Conservation (phyloP, 2,329 filamentous ascomycete genomes). For the Colletotrichum lentis region DNA sequence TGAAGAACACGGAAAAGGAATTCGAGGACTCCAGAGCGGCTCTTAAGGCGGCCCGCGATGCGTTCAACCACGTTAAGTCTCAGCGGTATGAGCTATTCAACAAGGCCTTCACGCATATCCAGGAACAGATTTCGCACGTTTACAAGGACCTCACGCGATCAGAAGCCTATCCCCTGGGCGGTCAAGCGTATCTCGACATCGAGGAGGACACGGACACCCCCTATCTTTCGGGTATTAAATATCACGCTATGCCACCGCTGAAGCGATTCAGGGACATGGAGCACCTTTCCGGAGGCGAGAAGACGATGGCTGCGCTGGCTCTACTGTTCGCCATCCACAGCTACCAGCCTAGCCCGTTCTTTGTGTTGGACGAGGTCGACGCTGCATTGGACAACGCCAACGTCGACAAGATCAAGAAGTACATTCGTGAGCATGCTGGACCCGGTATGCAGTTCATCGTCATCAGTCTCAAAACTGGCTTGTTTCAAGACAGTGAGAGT, state of each 20-base stretch:
- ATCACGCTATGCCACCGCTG: slow-evolving; percentile 97
- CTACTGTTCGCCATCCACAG: slow-evolving; percentile 96
- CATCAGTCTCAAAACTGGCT: slow-evolving; percentile 91
- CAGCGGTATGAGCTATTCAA: slow-evolving; percentile 91
- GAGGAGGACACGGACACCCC: slow-evolving; percentile 95
- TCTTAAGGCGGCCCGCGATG: slow-evolving; percentile 79
- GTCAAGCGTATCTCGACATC: slow-evolving; percentile 86
- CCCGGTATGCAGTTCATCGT: slow-evolving; percentile 99
- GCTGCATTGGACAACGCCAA: slow-evolving; percentile 98
- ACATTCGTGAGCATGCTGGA: slow-evolving; percentile 91
- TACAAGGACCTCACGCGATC: slow-evolving; percentile 96
- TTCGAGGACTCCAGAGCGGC: slow-evolving; percentile 83
- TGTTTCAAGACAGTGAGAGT: slow-evolving; percentile 97
- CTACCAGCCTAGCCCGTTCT: slow-evolving; percentile 95
- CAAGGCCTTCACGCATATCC: slow-evolving; percentile 93
- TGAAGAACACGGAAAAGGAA: slow-evolving; percentile 85
- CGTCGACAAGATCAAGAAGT: slow-evolving; percentile 94
- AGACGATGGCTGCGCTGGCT: slow-evolving; percentile 98
- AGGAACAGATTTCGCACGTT: slow-evolving; percentile 90
- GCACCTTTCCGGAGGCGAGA: slow-evolving; percentile 94
- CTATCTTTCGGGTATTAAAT: slow-evolving; percentile 94
- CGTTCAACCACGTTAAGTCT: slow-evolving; percentile 82
- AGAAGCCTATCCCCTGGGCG: slow-evolving; percentile 90
- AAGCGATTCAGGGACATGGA: slow-evolving; percentile 99
- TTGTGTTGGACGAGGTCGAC: slow-evolving; percentile 97